These are phyloP conservation scores for Rhizophagus prolifer DNA, from an alignment of 192 early-diverging fungal species.

Conservation along the genomic window DNA sequence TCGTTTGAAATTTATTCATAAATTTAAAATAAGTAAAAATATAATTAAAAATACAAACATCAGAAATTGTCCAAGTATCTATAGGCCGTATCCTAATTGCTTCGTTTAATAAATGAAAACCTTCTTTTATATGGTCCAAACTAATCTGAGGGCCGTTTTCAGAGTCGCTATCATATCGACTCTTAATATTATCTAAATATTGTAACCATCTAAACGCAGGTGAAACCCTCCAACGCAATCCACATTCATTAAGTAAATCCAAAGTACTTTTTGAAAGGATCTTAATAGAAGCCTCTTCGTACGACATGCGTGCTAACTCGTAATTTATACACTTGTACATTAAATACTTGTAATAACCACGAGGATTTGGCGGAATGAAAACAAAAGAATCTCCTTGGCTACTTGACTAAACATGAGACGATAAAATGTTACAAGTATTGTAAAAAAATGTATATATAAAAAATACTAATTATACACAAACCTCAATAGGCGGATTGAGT, in stretches of 20 bases:
- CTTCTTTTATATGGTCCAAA: conserved; percentile 42
- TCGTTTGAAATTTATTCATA: not conserved
- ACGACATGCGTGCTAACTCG: conserved; percentile 42
- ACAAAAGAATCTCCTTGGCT: conserved; percentile 31
- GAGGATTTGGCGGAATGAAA: conserved; percentile 59
- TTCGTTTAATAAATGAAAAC: conserved; percentile 37
- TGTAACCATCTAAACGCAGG: conserved; percentile 51
- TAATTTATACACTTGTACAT: conserved; percentile 65
- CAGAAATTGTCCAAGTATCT: conserved; percentile 54
- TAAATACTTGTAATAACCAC: conserved; percentile 58
- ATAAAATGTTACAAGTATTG: not conserved
- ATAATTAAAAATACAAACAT: conserved; percentile 38
- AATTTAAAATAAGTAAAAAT: not conserved
- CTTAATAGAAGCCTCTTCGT: conserved; percentile 39
- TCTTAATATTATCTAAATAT: conserved; percentile 47
- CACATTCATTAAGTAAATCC: conserved; percentile 65
- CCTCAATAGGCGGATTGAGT: not conserved
- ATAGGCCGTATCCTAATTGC: conserved; percentile 50
- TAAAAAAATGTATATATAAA: not conserved
- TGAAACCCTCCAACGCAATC: conserved; percentile 66
- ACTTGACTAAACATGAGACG: not conserved
- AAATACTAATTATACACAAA: not conserved
- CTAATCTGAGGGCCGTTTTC: conserved; percentile 22
- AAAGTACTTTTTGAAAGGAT: conserved; percentile 56
- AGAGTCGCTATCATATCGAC: conserved; percentile 43